A percentile compares a stretch with the other conserved stretches of the same genome.
Conservation (phyloP, 192 early-diverging fungal species). For the Obelidium mucronatum region DNA sequence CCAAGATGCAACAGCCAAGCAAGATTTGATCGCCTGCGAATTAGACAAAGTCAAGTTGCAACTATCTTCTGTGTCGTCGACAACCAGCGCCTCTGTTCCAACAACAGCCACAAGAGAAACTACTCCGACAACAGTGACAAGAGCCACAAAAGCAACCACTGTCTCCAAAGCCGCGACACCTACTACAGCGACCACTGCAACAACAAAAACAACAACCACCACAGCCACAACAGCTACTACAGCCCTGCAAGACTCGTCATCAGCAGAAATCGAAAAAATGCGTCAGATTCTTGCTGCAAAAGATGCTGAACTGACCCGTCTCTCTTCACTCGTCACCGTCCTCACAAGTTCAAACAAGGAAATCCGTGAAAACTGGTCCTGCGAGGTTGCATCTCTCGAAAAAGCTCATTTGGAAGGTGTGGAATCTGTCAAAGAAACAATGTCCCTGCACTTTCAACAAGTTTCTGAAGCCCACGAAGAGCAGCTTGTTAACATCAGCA, state of each 20-base stretch:
- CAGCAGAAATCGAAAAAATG: not conserved
- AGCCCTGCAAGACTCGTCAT: not conserved
- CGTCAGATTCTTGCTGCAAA: not conserved
- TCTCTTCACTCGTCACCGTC: not conserved
- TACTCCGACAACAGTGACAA: not conserved
- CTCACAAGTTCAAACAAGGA: not conserved
- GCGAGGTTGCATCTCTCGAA: not conserved
- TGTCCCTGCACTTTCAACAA: not conserved
- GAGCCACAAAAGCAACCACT: too few species aligned
- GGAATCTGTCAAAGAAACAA: not conserved
- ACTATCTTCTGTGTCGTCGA: not conserved
- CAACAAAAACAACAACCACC: too few species aligned
- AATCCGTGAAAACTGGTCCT: not conserved
- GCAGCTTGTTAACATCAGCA: too few species aligned
- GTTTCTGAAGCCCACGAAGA: not conserved
- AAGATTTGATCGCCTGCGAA: not conserved
- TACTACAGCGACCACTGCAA: not conserved
- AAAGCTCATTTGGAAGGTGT: not conserved
- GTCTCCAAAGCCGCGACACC: not conserved
- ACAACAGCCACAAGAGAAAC: not conserved
- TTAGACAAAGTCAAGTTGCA: not conserved
- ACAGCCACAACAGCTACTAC: not conserved
- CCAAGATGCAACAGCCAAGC: conserved; percentile 29
- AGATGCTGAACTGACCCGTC: not conserved
- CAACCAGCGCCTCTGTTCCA: not conserved